Base-by-base conservation (phyloP, 306 rosid genomes). In the Ormosia emarginata region DNA sequence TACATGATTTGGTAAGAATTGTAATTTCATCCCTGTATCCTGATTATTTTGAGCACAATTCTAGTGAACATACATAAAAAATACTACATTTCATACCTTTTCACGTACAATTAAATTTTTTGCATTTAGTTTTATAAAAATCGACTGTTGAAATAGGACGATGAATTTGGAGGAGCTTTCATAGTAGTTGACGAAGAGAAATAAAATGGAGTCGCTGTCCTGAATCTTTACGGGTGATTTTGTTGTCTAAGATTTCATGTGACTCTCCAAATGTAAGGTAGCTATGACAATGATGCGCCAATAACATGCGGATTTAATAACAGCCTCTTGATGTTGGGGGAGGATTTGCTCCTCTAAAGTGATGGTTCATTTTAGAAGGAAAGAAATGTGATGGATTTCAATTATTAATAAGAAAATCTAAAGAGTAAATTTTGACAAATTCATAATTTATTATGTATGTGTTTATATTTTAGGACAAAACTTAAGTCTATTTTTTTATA, bases 251-350 rank as follows among this genome's bases (percentile, higher is more conserved):
- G 59, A 74, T 30, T 3, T 74, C 69, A 65, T 55, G 75, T 65
- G 79, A 52, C 57, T 53, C 39, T n/a, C 17, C 10, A 41, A 62
- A 69, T 30, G 47, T 24, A 24, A 56, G 32, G 75, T 40, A 40
- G 76, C 76, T 74, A 11, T 43, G 70, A 74, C 53, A 56, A 80
- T 55, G 52, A 74, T 74, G 62, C 56, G 3, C 46, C 29, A n/a
- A 50, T 33, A 63, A 50, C 65, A 49, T 65, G 65, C 32, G 41
- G 41, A 36, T 50, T 78, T 4, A 49, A 43, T 67, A 6, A 29
- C 47, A 29, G 5, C 49, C 70, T 56, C 55, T 58, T 3, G n/a
- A 79, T 47, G 41, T 15, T 56, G 67, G 13, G 34, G 34, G 1
- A 37, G 41, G 41, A 37, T 37, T 37, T 37, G 46, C 24, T 24